phyloP scores from a whole-genome alignment of 2,329 filamentous ascomycete species.

The Nemania sp. region DNA sequence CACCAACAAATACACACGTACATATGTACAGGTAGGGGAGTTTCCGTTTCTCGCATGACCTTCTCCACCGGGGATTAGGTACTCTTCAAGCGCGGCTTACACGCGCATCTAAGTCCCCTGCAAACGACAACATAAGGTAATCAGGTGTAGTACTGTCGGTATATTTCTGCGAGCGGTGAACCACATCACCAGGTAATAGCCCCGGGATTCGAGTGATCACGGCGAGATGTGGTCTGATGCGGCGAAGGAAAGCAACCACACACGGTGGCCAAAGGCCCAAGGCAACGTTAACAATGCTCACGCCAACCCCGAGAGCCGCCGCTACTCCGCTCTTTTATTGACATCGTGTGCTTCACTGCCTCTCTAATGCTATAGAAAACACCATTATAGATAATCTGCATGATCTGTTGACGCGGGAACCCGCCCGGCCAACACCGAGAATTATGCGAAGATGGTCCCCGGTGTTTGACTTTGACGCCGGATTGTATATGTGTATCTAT shows the following conservation, averaged over 20 bases:
- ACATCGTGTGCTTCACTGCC: neutral
- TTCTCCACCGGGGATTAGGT: neutral
- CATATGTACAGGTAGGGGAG: too few species aligned
- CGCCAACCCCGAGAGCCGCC: neutral
- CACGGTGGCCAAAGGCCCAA: slow-evolving; percentile 17
- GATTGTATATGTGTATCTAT: too few species aligned
- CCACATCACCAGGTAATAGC: neutral
- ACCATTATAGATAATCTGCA: neutral
- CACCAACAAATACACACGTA: too few species aligned
- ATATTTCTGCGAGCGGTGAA: slow-evolving; percentile 15
- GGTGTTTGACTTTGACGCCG: too few species aligned
- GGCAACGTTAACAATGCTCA: slow-evolving; percentile 18
- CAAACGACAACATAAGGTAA: too few species aligned
- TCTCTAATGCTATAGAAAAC: neutral
- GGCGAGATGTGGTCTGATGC: slow-evolving; percentile 9
- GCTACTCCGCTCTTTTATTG: neutral
- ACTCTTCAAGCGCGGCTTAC: neutral
- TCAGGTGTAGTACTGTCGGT: neutral
- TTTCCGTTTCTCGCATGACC: too few species aligned
- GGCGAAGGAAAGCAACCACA: neutral
- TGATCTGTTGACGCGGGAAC: too few species aligned
- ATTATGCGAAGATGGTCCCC: too few species aligned
- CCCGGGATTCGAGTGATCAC: neutral
- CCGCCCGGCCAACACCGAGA: too few species aligned
- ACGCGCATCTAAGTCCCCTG: neutral